Base-by-base conservation (phyloP, 2,329 filamentous ascomycete genomes). In the Lecanicillium sp. region DNA sequence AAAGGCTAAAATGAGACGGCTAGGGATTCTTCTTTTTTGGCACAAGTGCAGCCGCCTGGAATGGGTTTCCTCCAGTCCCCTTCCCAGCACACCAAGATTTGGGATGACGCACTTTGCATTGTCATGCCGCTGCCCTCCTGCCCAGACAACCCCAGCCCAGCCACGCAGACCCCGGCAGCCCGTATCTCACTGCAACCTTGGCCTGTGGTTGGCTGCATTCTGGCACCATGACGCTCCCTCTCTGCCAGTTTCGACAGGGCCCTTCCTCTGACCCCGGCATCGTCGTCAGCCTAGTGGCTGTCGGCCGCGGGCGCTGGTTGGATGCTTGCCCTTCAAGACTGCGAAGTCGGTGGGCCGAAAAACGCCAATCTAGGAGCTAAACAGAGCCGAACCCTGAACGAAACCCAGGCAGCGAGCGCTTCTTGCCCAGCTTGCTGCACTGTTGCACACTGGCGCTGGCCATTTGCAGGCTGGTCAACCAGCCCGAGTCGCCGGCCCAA, bases 71-170 rank as follows among this genome's bases (percentile, higher is more conserved):
- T n/a, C n/a, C n/a, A n/a, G n/a, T n/a, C n/a, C n/a, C n/a, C n/a
- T n/a, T n/a, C n/a, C n/a, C n/a, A n/a, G n/a, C n/a, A n/a, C n/a
- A n/a, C 12, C 32, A 30, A 29, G 36, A 17, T 20, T 48, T 50
- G 53, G 48, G 37, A 58, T 61, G 59, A 61, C 58, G 58, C 58
- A 60, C 58, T 60, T 58, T 53, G 43, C 43, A 52, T 51, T 61
- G 56, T 60, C 58, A 59, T 54, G 45, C n/a, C n/a, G n/a, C n/a
- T n/a, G n/a, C n/a, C n/a, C n/a, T n/a, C n/a, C n/a, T n/a, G n/a
- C n/a, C n/a, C n/a, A n/a, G n/a, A n/a, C n/a, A n/a, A n/a, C n/a
- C n/a, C n/a, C n/a, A n/a, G n/a, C n/a, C n/a, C n/a, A n/a, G n/a
- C n/a, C n/a, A n/a, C n/a, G n/a, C 42, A 24, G 8, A 20, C 42